Evolutionary conservation across 306 rosid species (phyloP).

Genomic region (Vicia sativa): DNA sequence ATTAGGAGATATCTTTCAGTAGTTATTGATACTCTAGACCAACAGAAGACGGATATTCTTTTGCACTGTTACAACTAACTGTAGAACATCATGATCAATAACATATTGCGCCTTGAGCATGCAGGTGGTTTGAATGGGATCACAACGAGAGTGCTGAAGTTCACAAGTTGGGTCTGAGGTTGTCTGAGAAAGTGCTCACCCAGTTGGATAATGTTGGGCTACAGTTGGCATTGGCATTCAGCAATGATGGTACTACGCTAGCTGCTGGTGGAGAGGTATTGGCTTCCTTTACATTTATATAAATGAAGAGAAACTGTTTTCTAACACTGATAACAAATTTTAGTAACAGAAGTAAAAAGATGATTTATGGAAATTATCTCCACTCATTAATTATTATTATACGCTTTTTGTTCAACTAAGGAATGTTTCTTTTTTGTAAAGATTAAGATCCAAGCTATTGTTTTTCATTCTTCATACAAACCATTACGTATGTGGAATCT

Average conservation of each 20-base stretch:
- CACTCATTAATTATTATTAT: conserved; percentile 16
- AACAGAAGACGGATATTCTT: conserved; percentile 6
- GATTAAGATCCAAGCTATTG: conserved; percentile 21
- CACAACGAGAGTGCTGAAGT: conserved; percentile 42
- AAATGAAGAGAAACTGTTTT: background rate
- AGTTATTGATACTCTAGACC: conserved; percentile 1
- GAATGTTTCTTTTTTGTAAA: background rate
- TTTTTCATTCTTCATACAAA: background rate
- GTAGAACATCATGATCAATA: conserved; percentile 16
- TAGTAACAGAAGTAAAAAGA: conserved; percentile 13
- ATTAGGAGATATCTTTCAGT: conserved; percentile 5
- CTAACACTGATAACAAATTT: conserved; percentile 23
- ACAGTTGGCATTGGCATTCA: conserved; percentile 81
- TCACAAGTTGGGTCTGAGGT: conserved; percentile 52
- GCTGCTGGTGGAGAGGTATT: conserved; percentile 92
- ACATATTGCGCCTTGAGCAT: conserved; percentile 26
- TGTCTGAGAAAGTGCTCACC: conserved; percentile 53
- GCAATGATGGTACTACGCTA: conserved; percentile 67
- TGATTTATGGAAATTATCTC: conserved; percentile 9
- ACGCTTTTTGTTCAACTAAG: conserved; percentile 22
- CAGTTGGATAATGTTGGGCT: conserved; percentile 68
- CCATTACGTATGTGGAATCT: background rate
- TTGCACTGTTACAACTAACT: conserved; percentile 17
- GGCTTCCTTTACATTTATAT: conserved; percentile 31
- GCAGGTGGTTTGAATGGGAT: conserved; percentile 79